phyloP scores from a whole-genome alignment of 106 monocot species.

The Cymbidium sinense region DNA sequence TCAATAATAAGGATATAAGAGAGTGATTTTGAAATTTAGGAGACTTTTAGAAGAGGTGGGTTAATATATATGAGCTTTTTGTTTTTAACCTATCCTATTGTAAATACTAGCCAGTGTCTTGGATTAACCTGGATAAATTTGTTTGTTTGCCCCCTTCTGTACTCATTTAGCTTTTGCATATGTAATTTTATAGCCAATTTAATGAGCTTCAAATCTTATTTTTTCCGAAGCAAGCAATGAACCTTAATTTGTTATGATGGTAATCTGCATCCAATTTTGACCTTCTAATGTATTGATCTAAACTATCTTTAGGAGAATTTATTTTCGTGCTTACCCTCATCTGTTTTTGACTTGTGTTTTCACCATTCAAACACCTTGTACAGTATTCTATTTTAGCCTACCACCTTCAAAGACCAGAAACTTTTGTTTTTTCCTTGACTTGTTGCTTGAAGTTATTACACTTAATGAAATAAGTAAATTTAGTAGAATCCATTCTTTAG shows the following conservation, averaged over 20 bases:
- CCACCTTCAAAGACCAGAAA: not conserved
- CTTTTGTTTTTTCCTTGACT: not conserved
- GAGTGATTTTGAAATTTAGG: not conserved
- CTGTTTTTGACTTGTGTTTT: not conserved
- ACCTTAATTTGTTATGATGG: not conserved
- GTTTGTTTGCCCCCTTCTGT: not conserved
- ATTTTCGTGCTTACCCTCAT: not conserved
- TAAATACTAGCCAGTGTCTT: not conserved
- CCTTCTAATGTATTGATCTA: not conserved
- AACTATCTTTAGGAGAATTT: not conserved
- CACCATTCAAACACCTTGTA: not conserved
- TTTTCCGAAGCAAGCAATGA: not conserved
- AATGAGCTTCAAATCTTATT: not conserved
- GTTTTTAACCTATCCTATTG: not conserved
- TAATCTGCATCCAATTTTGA: not conserved
- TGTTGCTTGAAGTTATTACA: not conserved
- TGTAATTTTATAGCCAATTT: conserved; percentile 1
- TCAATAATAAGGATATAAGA: not conserved
- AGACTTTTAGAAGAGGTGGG: not conserved
- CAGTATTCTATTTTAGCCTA: not conserved
- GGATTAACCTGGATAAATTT: not conserved
- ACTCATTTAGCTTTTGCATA: not conserved
- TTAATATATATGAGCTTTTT: not conserved
- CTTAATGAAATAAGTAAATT: not conserved
- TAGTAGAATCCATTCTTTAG: too few relatives aligned